Conservation (phyloP, 2,329 filamentous ascomycete species). For the Aspergillus awamori region DNA sequence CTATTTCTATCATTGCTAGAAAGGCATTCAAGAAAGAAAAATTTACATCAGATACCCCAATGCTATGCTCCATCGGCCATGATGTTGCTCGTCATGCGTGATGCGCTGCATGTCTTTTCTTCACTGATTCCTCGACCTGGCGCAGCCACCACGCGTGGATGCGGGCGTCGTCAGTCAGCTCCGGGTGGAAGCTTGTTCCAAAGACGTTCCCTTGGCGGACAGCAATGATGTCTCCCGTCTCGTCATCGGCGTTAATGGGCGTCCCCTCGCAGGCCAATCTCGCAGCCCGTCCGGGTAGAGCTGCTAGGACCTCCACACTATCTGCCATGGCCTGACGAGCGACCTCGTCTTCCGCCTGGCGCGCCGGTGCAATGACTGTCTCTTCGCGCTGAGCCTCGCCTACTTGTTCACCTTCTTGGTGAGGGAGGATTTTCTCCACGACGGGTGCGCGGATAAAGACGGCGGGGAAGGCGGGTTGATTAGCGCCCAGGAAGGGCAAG, state of each 20-base stretch:
- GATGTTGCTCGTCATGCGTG: constrained; percentile 19
- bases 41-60: constrained; percentile 33
- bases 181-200: constrained; percentile 93
- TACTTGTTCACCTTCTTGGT: constrained; percentile 53
- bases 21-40: constrained; percentile 20
- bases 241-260: constrained; percentile 43
- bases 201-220: constrained; percentile 90
- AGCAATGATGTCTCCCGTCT: constrained; percentile 75
- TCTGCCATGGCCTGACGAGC: constrained; percentile 50
- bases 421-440: constrained; percentile 76
- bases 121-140: constrained; percentile 60
- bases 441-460: constrained; percentile 95
- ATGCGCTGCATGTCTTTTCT: constrained; percentile 28
- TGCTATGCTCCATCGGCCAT: constrained; percentile 12
- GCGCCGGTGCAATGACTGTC: constrained; percentile 61
- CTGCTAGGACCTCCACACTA: constrained; percentile 62
- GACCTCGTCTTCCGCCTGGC: constrained; percentile 48
- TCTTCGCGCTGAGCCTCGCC: constrained; percentile 52
- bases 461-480: constrained; percentile 65
- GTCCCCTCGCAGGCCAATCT: constrained; percentile 51
- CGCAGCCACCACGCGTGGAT: constrained; percentile 94
- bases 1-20: constrained; percentile 34
- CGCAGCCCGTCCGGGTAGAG: constrained; percentile 56
- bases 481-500: constrained; percentile 66
- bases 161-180: constrained; percentile 81